A percentile compares a stretch with the other conserved stretches of the same genome.
phyloP scores from a whole-genome alignment of 495 filamentous ascomycete species.

The Terfezia claveryi region DNA sequence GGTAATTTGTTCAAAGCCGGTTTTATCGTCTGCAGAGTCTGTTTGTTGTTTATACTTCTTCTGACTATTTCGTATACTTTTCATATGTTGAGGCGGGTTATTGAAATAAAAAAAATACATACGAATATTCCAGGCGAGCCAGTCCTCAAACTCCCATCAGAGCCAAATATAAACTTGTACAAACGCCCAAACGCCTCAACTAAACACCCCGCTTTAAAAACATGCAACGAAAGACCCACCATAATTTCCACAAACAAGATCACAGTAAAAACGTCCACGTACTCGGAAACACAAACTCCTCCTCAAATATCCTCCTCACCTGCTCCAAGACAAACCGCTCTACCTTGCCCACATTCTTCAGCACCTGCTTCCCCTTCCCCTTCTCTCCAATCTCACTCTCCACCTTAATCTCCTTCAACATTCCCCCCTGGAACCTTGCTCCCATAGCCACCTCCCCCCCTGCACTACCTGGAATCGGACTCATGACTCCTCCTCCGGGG shows the following conservation, averaged over 20 bases:
- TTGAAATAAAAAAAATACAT: too few species aligned
- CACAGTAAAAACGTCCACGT: conserved; percentile 93
- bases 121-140: too few species aligned
- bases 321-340: conserved; percentile 94
- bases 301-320: conserved; percentile 89
- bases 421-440: conserved; percentile 37
- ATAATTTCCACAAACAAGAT: conserved; percentile 1
- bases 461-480: not conserved
- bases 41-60: too few species aligned
- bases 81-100: too few species aligned
- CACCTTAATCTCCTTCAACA: conserved; percentile 79
- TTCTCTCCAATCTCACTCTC: conserved; percentile 92
- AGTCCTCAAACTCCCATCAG: too few species aligned
- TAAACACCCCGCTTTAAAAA: too few species aligned
- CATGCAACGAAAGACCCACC: too few species aligned
- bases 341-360: conserved; percentile 97
- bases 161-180: too few species aligned
- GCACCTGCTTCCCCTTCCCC: conserved; percentile 70
- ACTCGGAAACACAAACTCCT: conserved; percentile 93
- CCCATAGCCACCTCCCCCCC: conserved; percentile 5
- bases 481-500: not conserved
- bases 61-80: too few species aligned
- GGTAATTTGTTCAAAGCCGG: too few species aligned
- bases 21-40: too few species aligned
- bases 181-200: too few species aligned